Conservation (phyloP, 2,329 filamentous ascomycete genomes). For the Cercospora janseana region DNA sequence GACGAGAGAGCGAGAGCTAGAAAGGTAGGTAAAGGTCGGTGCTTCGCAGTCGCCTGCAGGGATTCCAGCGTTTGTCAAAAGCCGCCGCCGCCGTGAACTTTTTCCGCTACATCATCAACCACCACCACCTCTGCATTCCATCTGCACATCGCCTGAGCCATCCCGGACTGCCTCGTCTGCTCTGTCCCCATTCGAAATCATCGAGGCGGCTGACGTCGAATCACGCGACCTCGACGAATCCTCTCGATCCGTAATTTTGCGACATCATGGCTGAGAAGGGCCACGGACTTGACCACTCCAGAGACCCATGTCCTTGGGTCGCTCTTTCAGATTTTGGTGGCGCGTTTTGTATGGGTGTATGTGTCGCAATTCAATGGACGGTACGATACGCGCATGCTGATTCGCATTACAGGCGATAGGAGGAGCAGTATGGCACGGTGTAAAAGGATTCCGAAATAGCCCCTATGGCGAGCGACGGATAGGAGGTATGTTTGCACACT, state of each 20-base stretch:
- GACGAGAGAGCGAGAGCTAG: background rate
- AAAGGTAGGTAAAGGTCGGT: background rate
- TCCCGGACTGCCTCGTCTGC: too few species aligned
- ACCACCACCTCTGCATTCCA: too few species aligned
- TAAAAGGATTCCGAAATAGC: conserved; percentile 64
- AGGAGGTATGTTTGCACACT: conserved; percentile 55
- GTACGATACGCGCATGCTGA: background rate
- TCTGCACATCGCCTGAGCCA: too few species aligned
- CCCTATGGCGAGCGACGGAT: conserved; percentile 88
- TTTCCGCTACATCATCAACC: too few species aligned
- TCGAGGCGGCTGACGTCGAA: too few species aligned
- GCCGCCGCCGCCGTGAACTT: too few species aligned
- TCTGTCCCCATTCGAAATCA: too few species aligned
- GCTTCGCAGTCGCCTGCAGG: background rate
- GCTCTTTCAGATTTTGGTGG: conserved; percentile 96
- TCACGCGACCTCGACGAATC: too few species aligned
- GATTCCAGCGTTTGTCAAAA: too few species aligned
- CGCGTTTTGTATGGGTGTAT: conserved; percentile 93
- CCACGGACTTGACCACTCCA: conserved; percentile 75
- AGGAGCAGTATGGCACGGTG: conserved; percentile 84
- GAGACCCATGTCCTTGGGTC: conserved; percentile 96
- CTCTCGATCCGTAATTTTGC: background rate
- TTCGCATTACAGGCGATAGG: conserved; percentile 34
- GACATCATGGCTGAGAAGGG: conserved; percentile 30
- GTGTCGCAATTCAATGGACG: conserved; percentile 36